Percentiles rank a stretch among this genome's conserved stretches.
These are phyloP conservation scores for Clavariopsis aquatica DNA, from an alignment of 495 filamentous ascomycete species.

Conservation along the genomic window DNA sequence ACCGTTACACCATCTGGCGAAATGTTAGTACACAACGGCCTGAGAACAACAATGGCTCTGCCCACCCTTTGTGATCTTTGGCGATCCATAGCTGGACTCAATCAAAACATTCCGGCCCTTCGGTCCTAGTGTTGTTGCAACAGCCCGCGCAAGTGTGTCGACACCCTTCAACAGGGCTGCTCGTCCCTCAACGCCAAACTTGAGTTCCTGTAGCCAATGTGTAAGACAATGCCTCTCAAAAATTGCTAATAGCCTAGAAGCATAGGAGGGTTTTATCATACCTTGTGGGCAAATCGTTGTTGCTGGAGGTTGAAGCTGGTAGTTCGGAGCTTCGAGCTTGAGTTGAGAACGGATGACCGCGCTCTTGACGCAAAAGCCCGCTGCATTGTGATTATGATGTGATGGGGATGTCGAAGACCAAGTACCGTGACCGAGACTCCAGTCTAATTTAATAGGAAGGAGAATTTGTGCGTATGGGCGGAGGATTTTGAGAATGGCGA, in stretches of 20 bases:
- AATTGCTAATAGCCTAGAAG: too few relatives aligned
- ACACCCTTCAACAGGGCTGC: constrained; percentile 89
- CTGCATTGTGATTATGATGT: constrained; percentile 62
- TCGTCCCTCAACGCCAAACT: constrained; percentile 95
- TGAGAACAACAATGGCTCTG: constrained; percentile 2
- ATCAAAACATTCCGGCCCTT: constrained; percentile 98
- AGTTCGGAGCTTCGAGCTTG: constrained; percentile 55
- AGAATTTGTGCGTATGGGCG: constrained; percentile 7
- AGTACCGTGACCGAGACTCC: constrained; percentile 35
- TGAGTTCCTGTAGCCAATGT: constrained; percentile 70
- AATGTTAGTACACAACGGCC: constrained; percentile 41
- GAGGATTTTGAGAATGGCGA: background rate
- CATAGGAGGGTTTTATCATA: too few relatives aligned
- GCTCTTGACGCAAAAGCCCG: constrained; percentile 66
- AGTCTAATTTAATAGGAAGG: constrained; percentile 26
- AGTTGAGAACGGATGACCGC: constrained; percentile 69
- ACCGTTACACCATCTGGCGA: constrained; percentile 86
- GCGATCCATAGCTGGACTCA: constrained; percentile 94
- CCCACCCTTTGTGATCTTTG: constrained; percentile 98
- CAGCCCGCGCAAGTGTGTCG: constrained; percentile 93
- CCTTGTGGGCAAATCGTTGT: constrained; percentile 93
- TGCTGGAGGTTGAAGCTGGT: constrained; percentile 71
- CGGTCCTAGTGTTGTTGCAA: constrained; percentile 92
- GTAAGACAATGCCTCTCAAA: constrained; percentile 1
- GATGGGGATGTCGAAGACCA: constrained; percentile 1